A percentile compares a stretch with the other conserved stretches of the same genome.
These are phyloP conservation scores for Phytophthora podocarpi DNA, from an alignment of 352 stramenopile species.

Conservation along the genomic window DNA sequence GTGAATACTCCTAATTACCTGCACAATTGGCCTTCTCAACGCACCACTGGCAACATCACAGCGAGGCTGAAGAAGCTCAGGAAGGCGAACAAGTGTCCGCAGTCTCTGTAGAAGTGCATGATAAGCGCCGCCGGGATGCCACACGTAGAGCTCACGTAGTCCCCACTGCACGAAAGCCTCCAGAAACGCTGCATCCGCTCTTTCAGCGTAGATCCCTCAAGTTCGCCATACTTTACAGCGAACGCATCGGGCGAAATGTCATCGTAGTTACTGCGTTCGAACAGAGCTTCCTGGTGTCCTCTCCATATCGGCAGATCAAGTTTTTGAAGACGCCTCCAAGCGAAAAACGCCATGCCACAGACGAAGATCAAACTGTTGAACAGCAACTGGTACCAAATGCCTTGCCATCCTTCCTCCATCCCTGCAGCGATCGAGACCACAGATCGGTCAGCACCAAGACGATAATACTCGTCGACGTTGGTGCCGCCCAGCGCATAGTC, in stretches of 20 bases:
- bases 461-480: slow-evolving; percentile 43
- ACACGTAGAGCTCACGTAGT: slow-evolving; percentile 67
- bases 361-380: slow-evolving; percentile 71
- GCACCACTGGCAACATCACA: slow-evolving; percentile 76
- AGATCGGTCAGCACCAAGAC: slow-evolving; percentile 50
- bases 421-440: slow-evolving; percentile 61
- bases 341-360: slow-evolving; percentile 61
- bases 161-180: slow-evolving; percentile 44
- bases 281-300: slow-evolving; percentile 60
- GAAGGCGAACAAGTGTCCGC: slow-evolving; percentile 62
- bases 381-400: slow-evolving; percentile 67
- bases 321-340: slow-evolving; percentile 56
- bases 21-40: slow-evolving; percentile 12
- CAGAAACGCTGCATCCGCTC: slow-evolving; percentile 60
- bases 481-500: slow-evolving; percentile 53
- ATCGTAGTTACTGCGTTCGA: slow-evolving; percentile 80
- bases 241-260: slow-evolving; percentile 48
- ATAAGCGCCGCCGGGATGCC: slow-evolving; percentile 72
- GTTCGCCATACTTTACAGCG: slow-evolving; percentile 50
- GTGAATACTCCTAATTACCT: not conserved
- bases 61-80: slow-evolving; percentile 72
- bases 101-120: slow-evolving; percentile 70
- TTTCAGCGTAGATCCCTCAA: slow-evolving; percentile 41
- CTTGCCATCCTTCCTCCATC: slow-evolving; percentile 57
- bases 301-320: slow-evolving; percentile 69